Evolutionary conservation across 2,329 filamentous ascomycete genomes (phyloP).

Genomic region (Tolypocladium sp.): DNA sequence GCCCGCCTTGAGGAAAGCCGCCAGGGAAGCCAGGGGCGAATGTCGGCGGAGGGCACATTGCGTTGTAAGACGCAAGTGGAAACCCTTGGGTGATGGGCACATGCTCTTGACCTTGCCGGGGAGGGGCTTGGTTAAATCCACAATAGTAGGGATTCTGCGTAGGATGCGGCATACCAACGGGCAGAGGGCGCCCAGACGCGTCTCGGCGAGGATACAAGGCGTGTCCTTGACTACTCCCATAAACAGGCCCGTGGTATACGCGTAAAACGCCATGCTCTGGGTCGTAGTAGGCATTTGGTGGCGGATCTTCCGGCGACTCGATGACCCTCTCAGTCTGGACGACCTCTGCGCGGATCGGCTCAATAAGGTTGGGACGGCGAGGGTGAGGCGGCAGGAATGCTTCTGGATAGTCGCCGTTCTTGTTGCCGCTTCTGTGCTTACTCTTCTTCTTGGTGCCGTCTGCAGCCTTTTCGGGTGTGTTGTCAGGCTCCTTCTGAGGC

Average conservation of each 20-base stretch:
- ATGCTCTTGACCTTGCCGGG: slow-evolving; percentile 11
- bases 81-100: slow-evolving; percentile 22
- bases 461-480: not conserved
- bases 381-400: slow-evolving; percentile 18
- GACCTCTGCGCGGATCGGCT: slow-evolving; percentile 38
- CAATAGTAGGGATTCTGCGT: slow-evolving; percentile 32
- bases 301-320: slow-evolving; percentile 41
- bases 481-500: not conserved
- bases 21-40: slow-evolving; percentile 8
- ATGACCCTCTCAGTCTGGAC: slow-evolving; percentile 47
- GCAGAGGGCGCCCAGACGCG: slow-evolving; percentile 20
- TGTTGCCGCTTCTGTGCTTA: slow-evolving; percentile 4
- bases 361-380: slow-evolving; percentile 34
- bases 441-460: not conserved
- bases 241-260: slow-evolving; percentile 48
- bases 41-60: slow-evolving; percentile 11
- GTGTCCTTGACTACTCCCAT: slow-evolving; percentile 37
- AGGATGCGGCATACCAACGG: slow-evolving; percentile 34
- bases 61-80: slow-evolving; percentile 11
- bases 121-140: slow-evolving; percentile 20
- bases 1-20: not conserved
- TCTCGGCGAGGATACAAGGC: slow-evolving; percentile 35
- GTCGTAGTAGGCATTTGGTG: slow-evolving; percentile 52
- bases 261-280: slow-evolving; percentile 40
- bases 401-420: slow-evolving; percentile 15